Conservation (phyloP, 2,329 filamentous ascomycete species). For the Colletotrichum incanum region DNA sequence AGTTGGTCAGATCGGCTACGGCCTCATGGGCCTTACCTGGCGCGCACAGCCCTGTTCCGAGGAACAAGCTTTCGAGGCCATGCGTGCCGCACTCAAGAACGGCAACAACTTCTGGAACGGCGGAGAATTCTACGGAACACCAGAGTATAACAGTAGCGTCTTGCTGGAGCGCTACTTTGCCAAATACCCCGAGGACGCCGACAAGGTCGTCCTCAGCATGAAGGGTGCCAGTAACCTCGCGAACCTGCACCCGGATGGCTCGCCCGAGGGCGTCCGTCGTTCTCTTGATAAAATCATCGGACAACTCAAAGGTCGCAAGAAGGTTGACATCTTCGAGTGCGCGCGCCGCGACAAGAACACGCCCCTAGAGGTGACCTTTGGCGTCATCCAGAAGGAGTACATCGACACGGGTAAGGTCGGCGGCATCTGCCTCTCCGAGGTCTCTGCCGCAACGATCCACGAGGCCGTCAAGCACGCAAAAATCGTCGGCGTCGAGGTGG, state of each 20-base stretch:
- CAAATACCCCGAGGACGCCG: conserved; percentile 74
- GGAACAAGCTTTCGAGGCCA: conserved; percentile 67
- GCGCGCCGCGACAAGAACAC: conserved; percentile 69
- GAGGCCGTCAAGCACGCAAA: conserved; percentile 61
- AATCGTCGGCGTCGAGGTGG: conserved; percentile 67
- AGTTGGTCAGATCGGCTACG: conserved; percentile 67
- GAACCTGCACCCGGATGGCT: conserved; percentile 63
- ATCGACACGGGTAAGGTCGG: conserved; percentile 68
- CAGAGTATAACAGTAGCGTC: conserved; percentile 71
- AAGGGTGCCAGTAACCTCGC: conserved; percentile 68
- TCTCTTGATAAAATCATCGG: conserved; percentile 72
- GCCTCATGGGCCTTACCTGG: conserved; percentile 69
- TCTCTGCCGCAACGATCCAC: conserved; percentile 64
- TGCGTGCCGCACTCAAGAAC: conserved; percentile 66
- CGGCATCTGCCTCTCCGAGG: conserved; percentile 68
- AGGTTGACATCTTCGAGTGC: conserved; percentile 73
- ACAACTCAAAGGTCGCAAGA: conserved; percentile 69
- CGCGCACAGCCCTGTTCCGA: conserved; percentile 56
- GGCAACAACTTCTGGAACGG: conserved; percentile 72
- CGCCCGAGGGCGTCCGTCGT: conserved; percentile 67
- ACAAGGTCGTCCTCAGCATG: conserved; percentile 73
- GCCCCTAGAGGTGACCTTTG: conserved; percentile 61
- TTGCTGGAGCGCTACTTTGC: conserved; percentile 75
- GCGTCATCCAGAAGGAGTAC: conserved; percentile 63
- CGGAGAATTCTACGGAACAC: conserved; percentile 76